These are phyloP conservation scores for Melastoma malabathricum DNA, from an alignment of 345 rosid species.

Conservation along the genomic window DNA sequence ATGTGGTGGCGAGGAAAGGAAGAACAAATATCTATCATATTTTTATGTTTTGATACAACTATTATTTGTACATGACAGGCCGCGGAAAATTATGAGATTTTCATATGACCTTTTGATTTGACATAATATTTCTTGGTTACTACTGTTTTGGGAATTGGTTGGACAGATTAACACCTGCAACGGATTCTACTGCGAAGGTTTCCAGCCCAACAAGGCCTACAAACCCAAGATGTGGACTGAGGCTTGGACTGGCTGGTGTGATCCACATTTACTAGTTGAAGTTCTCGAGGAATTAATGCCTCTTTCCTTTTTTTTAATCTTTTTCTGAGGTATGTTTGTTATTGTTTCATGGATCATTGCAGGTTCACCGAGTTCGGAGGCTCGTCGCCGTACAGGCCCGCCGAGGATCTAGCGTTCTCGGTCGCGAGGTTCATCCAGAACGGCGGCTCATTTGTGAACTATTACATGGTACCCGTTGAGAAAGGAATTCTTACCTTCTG, in stretches of 20 bases:
- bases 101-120: too few species aligned
- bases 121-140: too few species aligned
- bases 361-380: conserved; percentile 33
- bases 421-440: conserved; percentile 36
- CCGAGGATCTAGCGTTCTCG: conserved; percentile 31
- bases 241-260: conserved; percentile 13
- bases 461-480: conserved; percentile 22
- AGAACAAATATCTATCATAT: too few species aligned
- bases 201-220: conserved; percentile 23
- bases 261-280: too few species aligned
- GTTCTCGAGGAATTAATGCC: too few species aligned
- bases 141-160: background rate
- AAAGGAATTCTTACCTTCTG: too few species aligned
- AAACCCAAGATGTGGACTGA: conserved; percentile 40
- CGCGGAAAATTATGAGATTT: too few species aligned
- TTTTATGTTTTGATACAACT: too few species aligned
- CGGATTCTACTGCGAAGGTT: conserved; percentile 32
- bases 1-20: too few species aligned
- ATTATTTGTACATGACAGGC: too few species aligned
- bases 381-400: conserved; percentile 30
- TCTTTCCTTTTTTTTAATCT: too few species aligned
- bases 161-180: conserved; percentile 27
- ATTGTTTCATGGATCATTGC: background rate
- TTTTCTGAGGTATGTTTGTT: background rate
- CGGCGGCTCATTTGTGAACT: conserved; percentile 30